Percentiles rank a stretch among this genome's conserved stretches.
Conservation (phyloP, 495 filamentous ascomycete species). For the Staphylotrichum longicolle region DNA sequence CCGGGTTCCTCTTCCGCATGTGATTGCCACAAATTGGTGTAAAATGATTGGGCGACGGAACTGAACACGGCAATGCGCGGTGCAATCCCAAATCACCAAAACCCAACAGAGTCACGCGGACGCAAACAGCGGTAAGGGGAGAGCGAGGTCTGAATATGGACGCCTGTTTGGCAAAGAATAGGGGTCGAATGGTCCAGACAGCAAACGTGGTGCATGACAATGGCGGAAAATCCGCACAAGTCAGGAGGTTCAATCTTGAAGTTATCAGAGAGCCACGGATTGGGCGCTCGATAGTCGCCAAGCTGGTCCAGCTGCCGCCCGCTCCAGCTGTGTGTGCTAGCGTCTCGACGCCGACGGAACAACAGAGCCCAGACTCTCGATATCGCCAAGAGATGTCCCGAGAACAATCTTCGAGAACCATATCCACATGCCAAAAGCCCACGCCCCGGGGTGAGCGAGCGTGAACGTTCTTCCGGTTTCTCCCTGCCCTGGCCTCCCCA, state of each 20-base stretch:
- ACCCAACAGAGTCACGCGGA: conserved; percentile 19
- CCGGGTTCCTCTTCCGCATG: conserved; percentile 21
- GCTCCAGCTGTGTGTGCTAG: too few species aligned
- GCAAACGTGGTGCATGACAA: background rate
- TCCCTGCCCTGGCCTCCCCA: conserved; percentile 12
- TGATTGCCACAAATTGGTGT: conserved; percentile 24
- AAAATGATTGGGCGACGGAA: conserved; percentile 18
- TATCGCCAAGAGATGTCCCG: background rate
- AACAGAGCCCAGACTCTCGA: background rate
- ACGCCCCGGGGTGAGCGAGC: conserved; percentile 1
- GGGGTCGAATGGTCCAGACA: background rate
- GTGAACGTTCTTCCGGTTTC: conserved; percentile 18
- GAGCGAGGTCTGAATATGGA: background rate
- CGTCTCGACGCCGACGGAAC: too few species aligned
- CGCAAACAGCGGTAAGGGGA: conserved; percentile 24
- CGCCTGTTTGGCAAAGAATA: conserved; percentile 4
- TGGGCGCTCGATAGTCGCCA: too few species aligned
- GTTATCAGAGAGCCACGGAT: too few species aligned
- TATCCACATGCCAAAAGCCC: background rate
- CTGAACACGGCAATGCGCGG: conserved; percentile 15
- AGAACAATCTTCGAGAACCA: background rate
- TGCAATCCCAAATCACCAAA: conserved; percentile 1
- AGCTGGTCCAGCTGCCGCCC: too few species aligned
- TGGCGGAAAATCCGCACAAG: too few species aligned
- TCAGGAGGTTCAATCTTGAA: too few species aligned